Percentiles rank a stretch among this genome's conserved stretches.
phyloP scores from a whole-genome alignment of 2,329 filamentous ascomycete genomes.

The Trichophyton simii region DNA sequence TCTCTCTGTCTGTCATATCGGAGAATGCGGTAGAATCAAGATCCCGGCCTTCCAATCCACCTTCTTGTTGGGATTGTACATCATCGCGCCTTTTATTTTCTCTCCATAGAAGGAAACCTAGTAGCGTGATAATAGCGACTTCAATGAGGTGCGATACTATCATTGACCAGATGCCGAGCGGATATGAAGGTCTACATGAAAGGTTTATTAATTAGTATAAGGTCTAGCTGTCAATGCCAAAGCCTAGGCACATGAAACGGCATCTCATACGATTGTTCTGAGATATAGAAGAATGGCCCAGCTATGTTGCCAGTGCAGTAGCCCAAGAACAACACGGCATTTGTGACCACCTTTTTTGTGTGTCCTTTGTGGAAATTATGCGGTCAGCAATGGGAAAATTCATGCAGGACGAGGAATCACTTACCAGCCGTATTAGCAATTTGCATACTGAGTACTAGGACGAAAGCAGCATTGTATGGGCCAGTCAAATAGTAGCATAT shows the following conservation, averaged over 20 bases:
- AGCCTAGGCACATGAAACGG: not conserved
- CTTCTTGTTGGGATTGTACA: slow-evolving; percentile 35
- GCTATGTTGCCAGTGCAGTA: slow-evolving; percentile 50
- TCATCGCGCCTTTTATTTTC: slow-evolving; percentile 41
- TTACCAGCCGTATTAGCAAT: slow-evolving; percentile 33
- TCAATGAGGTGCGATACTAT: slow-evolving; percentile 44
- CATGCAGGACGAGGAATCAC: not conserved
- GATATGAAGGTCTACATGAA: slow-evolving; percentile 31
- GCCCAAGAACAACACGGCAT: slow-evolving; percentile 48
- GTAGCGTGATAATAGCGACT: slow-evolving; percentile 32
- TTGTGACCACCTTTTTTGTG: slow-evolving; percentile 54
- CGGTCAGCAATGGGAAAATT: not conserved
- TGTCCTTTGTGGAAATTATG: slow-evolving; percentile 32
- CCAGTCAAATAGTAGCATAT: slow-evolving; percentile 42
- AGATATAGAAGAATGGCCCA: slow-evolving; percentile 51
- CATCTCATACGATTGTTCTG: slow-evolving; percentile 33
- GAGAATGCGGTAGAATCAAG: slow-evolving; percentile 41
- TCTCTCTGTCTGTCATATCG: slow-evolving; percentile 44
- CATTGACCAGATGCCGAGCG: slow-evolving; percentile 45
- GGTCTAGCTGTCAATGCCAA: no score
- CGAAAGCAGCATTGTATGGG: slow-evolving; percentile 43
- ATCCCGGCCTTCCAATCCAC: slow-evolving; percentile 36
- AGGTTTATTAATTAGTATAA: not conserved
- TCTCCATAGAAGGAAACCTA: slow-evolving; percentile 37
- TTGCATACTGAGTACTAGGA: slow-evolving; percentile 38